Evolutionary conservation across 805 yeast genomes (phyloP).

Genomic region (Candida easanensis): DNA sequence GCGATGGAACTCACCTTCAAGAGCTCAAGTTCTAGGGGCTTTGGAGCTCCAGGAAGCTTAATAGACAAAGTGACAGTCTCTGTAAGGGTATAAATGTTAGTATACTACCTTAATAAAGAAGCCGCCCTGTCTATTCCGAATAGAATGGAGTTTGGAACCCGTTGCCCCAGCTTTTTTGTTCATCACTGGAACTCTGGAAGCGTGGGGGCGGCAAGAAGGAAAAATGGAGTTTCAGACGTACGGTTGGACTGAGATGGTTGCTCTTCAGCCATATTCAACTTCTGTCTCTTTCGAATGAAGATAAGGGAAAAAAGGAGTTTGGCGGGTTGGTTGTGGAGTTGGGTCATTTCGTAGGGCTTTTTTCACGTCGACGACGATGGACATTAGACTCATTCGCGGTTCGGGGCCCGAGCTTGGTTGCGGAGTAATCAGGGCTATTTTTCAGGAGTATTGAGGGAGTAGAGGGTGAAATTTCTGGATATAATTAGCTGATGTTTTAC

Average conservation of each 20-base stretch:
- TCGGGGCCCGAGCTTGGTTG: slow-evolving; percentile 1
- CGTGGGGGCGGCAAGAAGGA: neutral
- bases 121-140: neutral
- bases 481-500: too few species aligned
- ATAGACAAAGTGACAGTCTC: slow-evolving; percentile 13
- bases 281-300: neutral
- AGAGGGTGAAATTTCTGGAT: too few species aligned
- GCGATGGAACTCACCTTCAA: slow-evolving; percentile 44
- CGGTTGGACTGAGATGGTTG: slow-evolving; percentile 4
- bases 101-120: neutral
- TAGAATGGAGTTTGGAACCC: neutral
- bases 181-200: too few species aligned
- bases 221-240: neutral
- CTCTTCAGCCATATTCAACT: slow-evolving; percentile 7
- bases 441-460: too few species aligned
- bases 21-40: slow-evolving; percentile 19
- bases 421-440: neutral
- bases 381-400: neutral
- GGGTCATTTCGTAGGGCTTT: neutral
- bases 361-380: slow-evolving; percentile 2
- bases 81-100: neutral
- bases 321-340: too few species aligned
- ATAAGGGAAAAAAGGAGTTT: too few species aligned
- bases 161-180: slow-evolving; percentile 4
- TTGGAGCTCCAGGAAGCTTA: slow-evolving; percentile 11